Base-by-base conservation (phyloP, 2,329 filamentous ascomycete species). In the Nothophoma quercina region DNA sequence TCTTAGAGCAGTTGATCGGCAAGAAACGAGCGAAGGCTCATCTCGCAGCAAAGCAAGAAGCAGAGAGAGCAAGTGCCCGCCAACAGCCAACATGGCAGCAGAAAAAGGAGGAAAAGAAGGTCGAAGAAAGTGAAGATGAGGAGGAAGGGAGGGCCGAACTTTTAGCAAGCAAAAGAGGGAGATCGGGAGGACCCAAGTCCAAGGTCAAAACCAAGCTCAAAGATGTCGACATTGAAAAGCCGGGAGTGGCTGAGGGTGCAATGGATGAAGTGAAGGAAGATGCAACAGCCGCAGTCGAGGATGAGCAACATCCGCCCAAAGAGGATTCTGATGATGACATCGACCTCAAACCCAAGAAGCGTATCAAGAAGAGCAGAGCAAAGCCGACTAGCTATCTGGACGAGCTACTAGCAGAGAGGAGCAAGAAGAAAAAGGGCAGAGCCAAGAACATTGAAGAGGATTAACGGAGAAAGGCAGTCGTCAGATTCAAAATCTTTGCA, bases 381-480 rank as follows among this genome's bases (percentile, higher is more conserved):
- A 79, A 77, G 58, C 75, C 77, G 41, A 73, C 73, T 1, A 83
- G 77, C 55, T 85, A 81, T 61, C 71, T 86, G 19, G 83, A 86
- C 65, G 81, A 85, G 58, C 67, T 85, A 13, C 68, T 81, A 1
- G 72, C 71, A 3, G 72, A 79, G 50, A 76, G 78, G 28, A 77
- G 78, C 7, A 81, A 78, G 58, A 84, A 83, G 72, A 80, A 80
- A 64, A 79, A 77, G 60, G 71, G 70, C 32, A 67, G 71, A 47
- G 57, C 50, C 15, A 53, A 39, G 16, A 30, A 16, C 12, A 13
- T n/a, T 3, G 25, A 36, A 2, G 44, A 55, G 45, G 9, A 55
- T 40, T 25, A 34, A 47, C 18, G 7, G 7, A 28, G 33, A 3
- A 21, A 21, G n/a, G n/a, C 9, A 4, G 19, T 15, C 15, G 30